These are phyloP conservation scores for Crithidia fasciculata DNA, from an alignment of 208 protist species.

Conservation along the genomic window DNA sequence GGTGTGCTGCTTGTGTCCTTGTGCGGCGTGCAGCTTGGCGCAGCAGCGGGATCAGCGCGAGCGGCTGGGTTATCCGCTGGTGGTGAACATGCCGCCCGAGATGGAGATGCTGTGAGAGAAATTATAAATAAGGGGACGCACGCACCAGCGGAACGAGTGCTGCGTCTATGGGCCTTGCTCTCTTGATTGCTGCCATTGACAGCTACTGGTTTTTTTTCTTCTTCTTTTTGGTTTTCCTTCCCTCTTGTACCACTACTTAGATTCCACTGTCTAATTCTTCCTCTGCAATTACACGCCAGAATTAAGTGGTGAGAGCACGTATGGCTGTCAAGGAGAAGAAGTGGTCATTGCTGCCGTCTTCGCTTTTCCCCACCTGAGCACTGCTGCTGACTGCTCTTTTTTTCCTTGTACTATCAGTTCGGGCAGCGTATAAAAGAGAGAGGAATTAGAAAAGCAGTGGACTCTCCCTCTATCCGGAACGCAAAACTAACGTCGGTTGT, in stretches of 20 bases:
- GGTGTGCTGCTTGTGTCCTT: conserved; percentile 43
- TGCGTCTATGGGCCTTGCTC: too few relatives aligned
- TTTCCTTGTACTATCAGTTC: too few relatives aligned
- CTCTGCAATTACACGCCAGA: neutral
- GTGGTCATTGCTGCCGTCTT: too few relatives aligned
- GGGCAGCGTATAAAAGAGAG: too few relatives aligned
- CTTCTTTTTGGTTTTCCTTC: neutral
- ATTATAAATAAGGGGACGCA: neutral
- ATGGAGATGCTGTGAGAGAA: conserved; percentile 30
- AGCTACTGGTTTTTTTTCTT: conserved; percentile 15
- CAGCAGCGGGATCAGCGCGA: conserved; percentile 54
- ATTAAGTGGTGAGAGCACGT: too few relatives aligned
- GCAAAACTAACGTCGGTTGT: too few relatives aligned
- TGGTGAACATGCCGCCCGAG: conserved; percentile 26
- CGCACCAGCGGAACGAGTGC: too few relatives aligned
- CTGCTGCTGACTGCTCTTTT: too few relatives aligned
- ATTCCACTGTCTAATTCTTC: neutral
- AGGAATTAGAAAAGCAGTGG: too few relatives aligned
- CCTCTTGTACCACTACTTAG: conserved; percentile 12
- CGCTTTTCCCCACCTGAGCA: too few relatives aligned
- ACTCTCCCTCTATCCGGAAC: too few relatives aligned
- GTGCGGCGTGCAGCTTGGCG: conserved; percentile 42
- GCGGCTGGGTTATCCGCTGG: conserved; percentile 43
- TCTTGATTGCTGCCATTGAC: neutral
- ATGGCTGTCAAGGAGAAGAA: too few relatives aligned